Percentiles rank a stretch among this genome's conserved stretches.
phyloP scores from a whole-genome alignment of 2,329 filamentous ascomycete genomes.

The Arthroderma uncinatum region DNA sequence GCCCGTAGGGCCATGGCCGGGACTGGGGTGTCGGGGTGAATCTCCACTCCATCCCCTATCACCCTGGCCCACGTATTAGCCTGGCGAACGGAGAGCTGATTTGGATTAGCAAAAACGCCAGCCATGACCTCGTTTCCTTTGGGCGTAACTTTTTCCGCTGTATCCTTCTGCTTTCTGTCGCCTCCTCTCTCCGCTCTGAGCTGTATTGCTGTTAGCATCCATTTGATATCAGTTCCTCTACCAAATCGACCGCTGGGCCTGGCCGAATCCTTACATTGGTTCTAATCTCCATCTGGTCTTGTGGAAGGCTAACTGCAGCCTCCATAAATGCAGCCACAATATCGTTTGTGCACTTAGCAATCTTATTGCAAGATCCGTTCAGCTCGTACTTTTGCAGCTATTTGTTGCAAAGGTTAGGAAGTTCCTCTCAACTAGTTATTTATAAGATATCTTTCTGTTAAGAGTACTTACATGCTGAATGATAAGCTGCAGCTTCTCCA shows the following conservation, averaged over 20 bases:
- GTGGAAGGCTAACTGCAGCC: slow-evolving; percentile 19
- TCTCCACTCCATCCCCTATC: not conserved
- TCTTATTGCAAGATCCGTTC: slow-evolving; percentile 25
- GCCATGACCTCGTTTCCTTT: not conserved
- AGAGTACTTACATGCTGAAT: slow-evolving; percentile 20
- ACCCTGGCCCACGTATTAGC: slow-evolving; percentile 2
- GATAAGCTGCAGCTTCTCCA: slow-evolving; percentile 21
- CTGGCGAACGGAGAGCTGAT: not conserved
- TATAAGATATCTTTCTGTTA: not conserved
- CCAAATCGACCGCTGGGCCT: not conserved
- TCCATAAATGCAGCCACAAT: slow-evolving; percentile 27
- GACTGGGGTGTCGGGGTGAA: not conserved
- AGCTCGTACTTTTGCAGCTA: slow-evolving; percentile 25
- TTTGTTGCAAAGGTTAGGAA: slow-evolving; percentile 4
- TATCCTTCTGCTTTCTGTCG: not conserved
- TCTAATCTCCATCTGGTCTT: slow-evolving; percentile 15
- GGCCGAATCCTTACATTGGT: not conserved
- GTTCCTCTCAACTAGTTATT: slow-evolving; percentile 7
- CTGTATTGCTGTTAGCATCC: not conserved
- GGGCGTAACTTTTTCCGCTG: not conserved
- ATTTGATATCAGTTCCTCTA: not conserved
- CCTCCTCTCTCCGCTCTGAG: not conserved
- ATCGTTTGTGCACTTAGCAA: slow-evolving; percentile 25
- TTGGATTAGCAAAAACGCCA: not conserved
- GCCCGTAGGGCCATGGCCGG: not conserved